Base-by-base conservation (phyloP, 148 eudicot genomes). In the Drosera capensis region DNA sequence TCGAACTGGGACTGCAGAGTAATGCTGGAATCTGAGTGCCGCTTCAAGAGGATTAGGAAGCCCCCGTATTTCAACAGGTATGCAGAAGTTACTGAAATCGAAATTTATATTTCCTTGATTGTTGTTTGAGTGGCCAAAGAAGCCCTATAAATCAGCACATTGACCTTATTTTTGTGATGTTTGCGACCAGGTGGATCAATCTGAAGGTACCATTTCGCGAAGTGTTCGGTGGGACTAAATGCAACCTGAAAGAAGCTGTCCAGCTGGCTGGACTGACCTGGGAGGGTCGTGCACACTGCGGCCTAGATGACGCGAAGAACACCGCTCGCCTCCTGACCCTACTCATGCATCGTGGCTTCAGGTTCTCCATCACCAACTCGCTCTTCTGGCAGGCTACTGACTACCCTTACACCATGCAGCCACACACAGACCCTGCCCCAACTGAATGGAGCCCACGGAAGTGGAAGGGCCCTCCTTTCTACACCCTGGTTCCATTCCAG, bases 11-110 rank as follows among this genome's bases (percentile, higher is more conserved):
- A 88, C 67, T 88, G 97, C 47, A 63, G 70, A 18, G 94, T 88
- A 25, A 78, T 88, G 87, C 53, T 88, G 73, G 97, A 88, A 75
- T 83, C 97, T 18, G 97, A 88, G 55, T 88, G 97, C 70, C 90
- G 86, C 24, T 83, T 64, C 70, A 88, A 88, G 62, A 75, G 65
- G 45, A 75, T 88, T 25, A 51, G 61, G 43, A 88, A 88, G 81
- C 97, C 97, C 13, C 63, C 76, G 45, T 88, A 88, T 62, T 88
- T 83, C 46, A 73, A 78, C 64, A 43, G 84, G 96, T 83, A 67
- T 59, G 49, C 56, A 38, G 25, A 34, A 34, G n/a, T 9, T 9
- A 4, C 5, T 34, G 14, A 4, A 11, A 34, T 34, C n/a, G 11
- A 3, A 34, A 11, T 4, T 4, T 34, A 34, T 11, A 2, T 34